Conservation (phyloP, 148 eudicot genomes). For the Agrostemma githago region DNA sequence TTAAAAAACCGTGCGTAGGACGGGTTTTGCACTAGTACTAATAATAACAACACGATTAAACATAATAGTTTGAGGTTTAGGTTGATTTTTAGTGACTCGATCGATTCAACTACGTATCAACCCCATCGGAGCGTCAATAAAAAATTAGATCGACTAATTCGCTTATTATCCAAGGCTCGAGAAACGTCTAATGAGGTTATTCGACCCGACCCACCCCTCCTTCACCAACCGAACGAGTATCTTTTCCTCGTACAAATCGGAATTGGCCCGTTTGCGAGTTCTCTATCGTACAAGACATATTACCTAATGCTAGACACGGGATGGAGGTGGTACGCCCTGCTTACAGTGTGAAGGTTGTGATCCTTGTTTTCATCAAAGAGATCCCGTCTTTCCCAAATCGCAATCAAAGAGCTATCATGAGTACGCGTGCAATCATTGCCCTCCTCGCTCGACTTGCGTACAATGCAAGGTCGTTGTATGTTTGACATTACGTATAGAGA, state of each 20-base stretch:
- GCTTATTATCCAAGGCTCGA: background rate
- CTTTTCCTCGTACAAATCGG: background rate
- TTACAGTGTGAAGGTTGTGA: slow-evolving; percentile 4
- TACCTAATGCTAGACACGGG: background rate
- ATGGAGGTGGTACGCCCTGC: background rate
- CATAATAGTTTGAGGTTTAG: slow-evolving; percentile 1
- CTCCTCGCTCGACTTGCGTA: background rate
- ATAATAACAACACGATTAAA: too few relatives aligned
- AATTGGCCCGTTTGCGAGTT: background rate
- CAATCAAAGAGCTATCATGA: background rate
- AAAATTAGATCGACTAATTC: background rate
- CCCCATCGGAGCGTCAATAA: background rate
- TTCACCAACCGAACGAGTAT: too few relatives aligned
- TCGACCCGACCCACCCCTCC: background rate
- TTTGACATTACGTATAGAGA: background rate
- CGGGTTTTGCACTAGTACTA: too few relatives aligned
- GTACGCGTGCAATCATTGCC: background rate
- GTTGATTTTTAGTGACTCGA: slow-evolving; percentile 5
- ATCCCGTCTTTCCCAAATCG: background rate
- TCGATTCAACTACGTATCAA: background rate
- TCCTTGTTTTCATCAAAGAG: slow-evolving; percentile 16
- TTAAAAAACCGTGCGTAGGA: too few relatives aligned
- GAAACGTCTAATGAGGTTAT: background rate
- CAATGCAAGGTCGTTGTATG: background rate
- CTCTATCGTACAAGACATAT: background rate